Conservation (phyloP, 177 flowering plant species). For the Vitis hybrid region DNA sequence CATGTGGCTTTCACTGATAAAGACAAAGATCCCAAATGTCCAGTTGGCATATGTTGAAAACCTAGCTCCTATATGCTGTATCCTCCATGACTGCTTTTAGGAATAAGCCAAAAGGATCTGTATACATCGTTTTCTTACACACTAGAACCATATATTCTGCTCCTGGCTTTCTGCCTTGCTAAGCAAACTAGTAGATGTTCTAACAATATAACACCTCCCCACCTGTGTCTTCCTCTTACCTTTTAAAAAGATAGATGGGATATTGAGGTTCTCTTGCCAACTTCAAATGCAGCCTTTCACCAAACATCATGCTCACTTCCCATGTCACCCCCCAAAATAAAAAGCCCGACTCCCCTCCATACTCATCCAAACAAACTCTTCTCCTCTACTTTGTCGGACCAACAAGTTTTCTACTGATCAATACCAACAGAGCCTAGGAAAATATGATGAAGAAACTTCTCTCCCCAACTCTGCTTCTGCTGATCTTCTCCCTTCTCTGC, state of each 20-base stretch:
- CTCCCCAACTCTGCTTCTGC: background rate
- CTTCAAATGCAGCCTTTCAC: conserved; percentile 5
- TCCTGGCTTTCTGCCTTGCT: no score
- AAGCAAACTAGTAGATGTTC: no score
- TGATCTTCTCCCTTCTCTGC: no score
- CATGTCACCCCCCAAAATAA: conserved; percentile 3
- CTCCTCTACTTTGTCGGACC: background rate
- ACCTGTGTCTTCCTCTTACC: background rate
- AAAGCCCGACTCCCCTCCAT: conserved; percentile 7
- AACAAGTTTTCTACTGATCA: background rate
- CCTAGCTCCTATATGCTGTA: no score
- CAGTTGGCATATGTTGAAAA: no score
- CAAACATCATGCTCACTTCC: background rate
- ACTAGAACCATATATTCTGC: no score
- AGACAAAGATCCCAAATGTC: no score
- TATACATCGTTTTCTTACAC: no score
- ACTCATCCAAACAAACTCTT: background rate
- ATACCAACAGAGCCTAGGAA: background rate
- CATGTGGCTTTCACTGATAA: no score
- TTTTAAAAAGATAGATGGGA: conserved; percentile 9
- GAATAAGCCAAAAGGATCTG: no score
- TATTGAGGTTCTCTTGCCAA: conserved; percentile 8
- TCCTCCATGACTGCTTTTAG: no score
- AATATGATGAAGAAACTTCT: conserved; percentile 10
- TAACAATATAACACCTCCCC: no score